Base-by-base conservation (phyloP, 169 alveolate species). In the Amoebophrya sp. region DNA sequence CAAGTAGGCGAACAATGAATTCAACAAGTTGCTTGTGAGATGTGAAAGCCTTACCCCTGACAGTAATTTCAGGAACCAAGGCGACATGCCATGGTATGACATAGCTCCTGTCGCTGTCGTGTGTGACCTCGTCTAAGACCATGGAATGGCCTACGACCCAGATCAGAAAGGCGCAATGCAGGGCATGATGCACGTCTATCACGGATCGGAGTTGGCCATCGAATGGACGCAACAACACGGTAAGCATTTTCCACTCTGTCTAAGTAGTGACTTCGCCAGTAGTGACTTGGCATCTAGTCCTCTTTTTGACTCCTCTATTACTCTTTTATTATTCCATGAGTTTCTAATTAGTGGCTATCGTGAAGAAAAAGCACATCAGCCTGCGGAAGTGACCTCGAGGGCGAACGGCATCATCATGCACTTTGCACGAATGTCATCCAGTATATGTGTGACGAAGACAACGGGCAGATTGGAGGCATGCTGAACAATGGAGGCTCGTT, bases 101-200 rank as follows among this genome's bases (percentile, higher is more conserved):
- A n/a, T n/a, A n/a, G n/a, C n/a, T n/a, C n/a, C n/a, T n/a, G n/a
- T n/a, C n/a, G n/a, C n/a, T n/a, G n/a, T n/a, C n/a, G n/a, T n/a
- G n/a, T n/a, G n/a, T n/a, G n/a, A n/a, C n/a, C n/a, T n/a, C n/a
- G n/a, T n/a, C n/a, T n/a, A n/a, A n/a, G n/a, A n/a, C n/a, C n/a
- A n/a, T n/a, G n/a, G n/a, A n/a, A n/a, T n/a, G n/a, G n/a, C n/a
- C 29, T 29, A 34, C 89, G 41, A 29, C 89, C 39, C 10, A 0
- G 3, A 3, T 0, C 29, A 34, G 41, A 12, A 40, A 3, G 89
- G 93, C 23, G 93, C 93, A 23, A 92, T 91, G 55, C 65, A 92
- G 91, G 93, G 93, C 33, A 92, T 91, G 41, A 92, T 92, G 93
- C 89, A 92, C 40, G 83, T 39, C 93, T 92, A 92, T 53, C 93